Evolutionary conservation across 2,329 filamentous ascomycete species (phyloP), one percentile per base, ranked within the genome.

Genomic region (Blumeriella jaapii): DNA sequence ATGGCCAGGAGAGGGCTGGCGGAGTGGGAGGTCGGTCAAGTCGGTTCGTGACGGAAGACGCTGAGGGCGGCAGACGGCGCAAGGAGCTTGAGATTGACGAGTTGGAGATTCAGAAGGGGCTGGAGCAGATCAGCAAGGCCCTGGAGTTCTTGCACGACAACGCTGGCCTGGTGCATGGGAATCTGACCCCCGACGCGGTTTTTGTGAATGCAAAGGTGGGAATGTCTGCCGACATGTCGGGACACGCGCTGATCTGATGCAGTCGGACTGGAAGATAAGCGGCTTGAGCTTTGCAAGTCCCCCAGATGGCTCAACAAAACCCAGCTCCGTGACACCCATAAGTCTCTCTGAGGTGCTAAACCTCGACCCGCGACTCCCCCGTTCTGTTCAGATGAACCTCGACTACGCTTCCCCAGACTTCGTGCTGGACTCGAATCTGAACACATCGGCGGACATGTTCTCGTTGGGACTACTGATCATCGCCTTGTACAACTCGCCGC

Each of bases 251-350:
- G 35, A 55, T 42, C 59, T 45, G 59, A 54, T 42, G 52, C 52
- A 83, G 78, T 93, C 84, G 30, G 91, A 98, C 59, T 98, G 91
- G 91, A 98, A 98, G 58, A 83, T 98, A 42, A 89, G 86, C 49
- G 91, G 89, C n/a, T 69, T 98, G 24, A 75, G 82, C 0, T 98
- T 95, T 58, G 84, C 82, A 55, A 82, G 82, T 29, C 82, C 86
- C 10, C 74, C 83, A 31, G 82, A 86, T 48, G 71, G 74, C 49
- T 82, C 82, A 13, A 78, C 74, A 17, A 78, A 81, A 47, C 68
- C 78, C 29, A 82, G 83, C 3, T 80, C 83, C 3, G 74, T 93
- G 31, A 70, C 78, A 26, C 81, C 84, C 7, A 78, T 96, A 48
- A 83, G 76, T 45, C 69, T 96, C 13, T 79, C 82, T 17, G 86